Conservation (phyloP, 768 basidiomycete species). For the Mycena rebaudengoi region DNA sequence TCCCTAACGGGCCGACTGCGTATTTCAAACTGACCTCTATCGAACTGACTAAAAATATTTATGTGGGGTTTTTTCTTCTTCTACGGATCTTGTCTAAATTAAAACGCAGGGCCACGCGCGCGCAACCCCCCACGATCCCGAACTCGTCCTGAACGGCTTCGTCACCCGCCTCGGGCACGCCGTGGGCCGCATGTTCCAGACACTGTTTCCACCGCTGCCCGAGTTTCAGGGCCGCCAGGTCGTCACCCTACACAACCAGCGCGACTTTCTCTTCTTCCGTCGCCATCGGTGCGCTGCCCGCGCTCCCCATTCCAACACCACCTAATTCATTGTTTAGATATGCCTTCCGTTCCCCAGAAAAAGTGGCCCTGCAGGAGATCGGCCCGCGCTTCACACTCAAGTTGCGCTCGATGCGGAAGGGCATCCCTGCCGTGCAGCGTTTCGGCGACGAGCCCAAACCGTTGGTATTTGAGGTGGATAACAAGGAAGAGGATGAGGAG, state of each 20-base stretch:
- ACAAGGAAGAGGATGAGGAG: constrained; percentile 42
- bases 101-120: constrained; percentile 84
- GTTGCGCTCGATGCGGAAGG: constrained; percentile 87
- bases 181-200: constrained; percentile 95
- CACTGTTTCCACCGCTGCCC: constrained; percentile 92
- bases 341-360: constrained; percentile 90
- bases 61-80: constrained; percentile 54
- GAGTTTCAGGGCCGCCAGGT: constrained; percentile 97
- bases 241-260: constrained; percentile 95
- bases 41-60: constrained; percentile 86
- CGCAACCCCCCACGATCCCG: constrained; percentile 92
- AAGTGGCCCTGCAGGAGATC: constrained; percentile 95
- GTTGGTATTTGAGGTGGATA: constrained; percentile 60
- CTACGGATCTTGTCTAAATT: background rate
- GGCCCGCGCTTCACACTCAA: constrained; percentile 98
- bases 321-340: constrained; percentile 58
- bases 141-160: constrained; percentile 94
- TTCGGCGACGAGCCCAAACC: constrained; percentile 69
- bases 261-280: constrained; percentile 97
- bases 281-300: constrained; percentile 77
- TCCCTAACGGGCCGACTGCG: constrained; percentile 93
- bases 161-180: constrained; percentile 93
- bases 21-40: constrained; percentile 95
- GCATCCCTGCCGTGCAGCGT: constrained; percentile 81
- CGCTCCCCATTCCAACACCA: constrained; percentile 18